These are phyloP conservation scores for Sugiyamaella pinicola DNA, from an alignment of 1,139 yeast genomes.

Conservation along the genomic window DNA sequence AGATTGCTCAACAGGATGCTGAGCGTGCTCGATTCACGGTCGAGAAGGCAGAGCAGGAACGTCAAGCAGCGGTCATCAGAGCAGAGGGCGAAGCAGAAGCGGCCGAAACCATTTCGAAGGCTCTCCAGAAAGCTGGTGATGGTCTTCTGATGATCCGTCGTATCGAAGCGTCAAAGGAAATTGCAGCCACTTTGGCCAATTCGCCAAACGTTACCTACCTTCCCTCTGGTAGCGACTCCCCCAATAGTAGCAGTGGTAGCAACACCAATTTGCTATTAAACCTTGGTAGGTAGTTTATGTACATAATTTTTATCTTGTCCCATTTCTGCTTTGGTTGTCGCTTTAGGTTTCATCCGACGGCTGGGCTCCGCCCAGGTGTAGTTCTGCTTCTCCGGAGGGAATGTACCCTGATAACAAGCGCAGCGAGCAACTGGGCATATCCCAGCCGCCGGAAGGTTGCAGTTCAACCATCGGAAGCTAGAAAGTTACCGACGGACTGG, in stretches of 20 bases:
- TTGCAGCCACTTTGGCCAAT: slow-evolving; percentile 81
- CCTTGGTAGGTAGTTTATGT: slow-evolving; percentile 52
- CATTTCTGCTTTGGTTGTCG: too few relatives aligned
- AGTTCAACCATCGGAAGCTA: too few relatives aligned
- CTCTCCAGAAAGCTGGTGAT: slow-evolving; percentile 92
- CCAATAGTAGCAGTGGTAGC: slow-evolving; percentile 40
- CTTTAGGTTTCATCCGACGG: not conserved
- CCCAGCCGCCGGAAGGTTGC: too few relatives aligned
- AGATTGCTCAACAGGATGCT: slow-evolving; percentile 99
- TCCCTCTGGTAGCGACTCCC: slow-evolving; percentile 55
- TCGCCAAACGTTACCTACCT: slow-evolving; percentile 90
- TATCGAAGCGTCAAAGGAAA: slow-evolving; percentile 94
- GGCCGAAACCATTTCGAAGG: slow-evolving; percentile 93
- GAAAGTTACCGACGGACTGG: too few relatives aligned
- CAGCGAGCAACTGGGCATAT: too few relatives aligned
- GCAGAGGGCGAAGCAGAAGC: slow-evolving; percentile 99
- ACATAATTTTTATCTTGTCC: too few relatives aligned
- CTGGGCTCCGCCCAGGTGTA: slow-evolving; percentile 10
- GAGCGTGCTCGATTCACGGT: slow-evolving; percentile 94
- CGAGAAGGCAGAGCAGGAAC: slow-evolving; percentile 96
- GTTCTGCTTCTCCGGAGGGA: too few relatives aligned
- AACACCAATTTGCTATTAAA: slow-evolving; percentile 56
- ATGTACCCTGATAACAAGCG: too few relatives aligned
- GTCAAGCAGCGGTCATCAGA: slow-evolving; percentile 90
- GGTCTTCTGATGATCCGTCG: slow-evolving; percentile 93